Base-by-base conservation (phyloP, 352 stramenopile species). In the Phytophthora rubi region DNA sequence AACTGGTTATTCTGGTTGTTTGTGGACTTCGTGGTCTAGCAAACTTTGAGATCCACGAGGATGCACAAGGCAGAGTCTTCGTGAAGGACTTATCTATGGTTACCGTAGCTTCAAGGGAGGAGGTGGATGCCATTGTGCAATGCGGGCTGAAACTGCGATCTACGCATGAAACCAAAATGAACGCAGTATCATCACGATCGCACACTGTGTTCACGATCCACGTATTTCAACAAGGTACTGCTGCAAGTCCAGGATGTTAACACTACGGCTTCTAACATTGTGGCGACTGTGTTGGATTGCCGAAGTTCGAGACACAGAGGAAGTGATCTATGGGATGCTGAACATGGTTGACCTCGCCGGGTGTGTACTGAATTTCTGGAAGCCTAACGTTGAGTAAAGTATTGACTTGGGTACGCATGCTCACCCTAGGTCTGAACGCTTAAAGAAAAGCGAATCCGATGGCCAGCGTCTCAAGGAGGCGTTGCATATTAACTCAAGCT, bases 121-220 rank as follows among this genome's bases (percentile, higher is more conserved):
- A 98, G 59, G 93, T 90, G 0, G 86, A 93, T 51, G 82, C 83
- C 10, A 85, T 98, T 21, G 87, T 98, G 12, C 83, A 93, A 42
- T 88, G 83, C 2, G 94, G 94, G 0, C 75, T 98, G 2, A 89
- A 87, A 51, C 69, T 98, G 33, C 83, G 94, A 2, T 91, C 94
- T 13, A 98, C 94, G 0, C 88, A 98, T 69, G 90, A 96, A 75
- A 98, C 93, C 21, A 96, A 97, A 65, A 97, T 98, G 88, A 98
- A 98, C 60, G 85, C 90, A 2, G 80, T 97, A 7, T 97, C 92
- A 0, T 98, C 91, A 5, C 86, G 88, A 0, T 95, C 88, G 12
- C 88, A 95, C 70, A 95, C 88, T 0, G 88, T 95, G n/a, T 95
- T 95, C 64, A 93, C 88, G 1, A 92, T 95, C 61, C 88, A 94